These are phyloP conservation scores for Mycena kentingensis DNA, from an alignment of 768 basidiomycete species.

Conservation along the genomic window DNA sequence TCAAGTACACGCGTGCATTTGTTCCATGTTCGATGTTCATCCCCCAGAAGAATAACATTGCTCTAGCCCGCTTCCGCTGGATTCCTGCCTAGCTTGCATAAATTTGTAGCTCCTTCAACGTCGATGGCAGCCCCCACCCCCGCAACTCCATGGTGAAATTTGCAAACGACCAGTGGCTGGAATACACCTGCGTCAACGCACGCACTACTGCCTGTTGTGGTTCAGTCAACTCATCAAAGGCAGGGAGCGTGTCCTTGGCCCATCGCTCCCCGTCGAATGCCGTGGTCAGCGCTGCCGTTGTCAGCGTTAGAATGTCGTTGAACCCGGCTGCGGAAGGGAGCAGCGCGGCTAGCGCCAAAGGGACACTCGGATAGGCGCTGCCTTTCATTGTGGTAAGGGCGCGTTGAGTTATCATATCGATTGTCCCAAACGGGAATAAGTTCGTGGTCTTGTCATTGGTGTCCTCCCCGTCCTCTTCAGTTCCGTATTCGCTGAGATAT, in stretches of 20 bases:
- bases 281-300: not conserved
- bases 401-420: not conserved
- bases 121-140: too few species aligned
- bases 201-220: not conserved
- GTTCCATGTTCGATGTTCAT: too few species aligned
- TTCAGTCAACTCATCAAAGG: not conserved
- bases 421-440: not conserved
- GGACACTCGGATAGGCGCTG: not conserved
- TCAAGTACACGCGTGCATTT: too few species aligned
- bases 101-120: too few species aligned
- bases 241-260: not conserved
- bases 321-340: not conserved
- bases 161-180: too few species aligned
- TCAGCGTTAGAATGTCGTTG: not conserved
- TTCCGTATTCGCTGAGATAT: not conserved
- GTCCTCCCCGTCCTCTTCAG: not conserved
- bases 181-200: not conserved
- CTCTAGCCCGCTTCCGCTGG: too few species aligned
- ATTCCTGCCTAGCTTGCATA: too few species aligned
- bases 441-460: too few species aligned
- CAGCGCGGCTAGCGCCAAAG: not conserved
- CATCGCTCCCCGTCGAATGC: not conserved
- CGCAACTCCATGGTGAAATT: too few species aligned
- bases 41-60: too few species aligned
- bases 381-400: not conserved